Evolutionary conservation across 176 grass and related monocot species (phyloP).

Genomic region (Cocos nucifera): DNA sequence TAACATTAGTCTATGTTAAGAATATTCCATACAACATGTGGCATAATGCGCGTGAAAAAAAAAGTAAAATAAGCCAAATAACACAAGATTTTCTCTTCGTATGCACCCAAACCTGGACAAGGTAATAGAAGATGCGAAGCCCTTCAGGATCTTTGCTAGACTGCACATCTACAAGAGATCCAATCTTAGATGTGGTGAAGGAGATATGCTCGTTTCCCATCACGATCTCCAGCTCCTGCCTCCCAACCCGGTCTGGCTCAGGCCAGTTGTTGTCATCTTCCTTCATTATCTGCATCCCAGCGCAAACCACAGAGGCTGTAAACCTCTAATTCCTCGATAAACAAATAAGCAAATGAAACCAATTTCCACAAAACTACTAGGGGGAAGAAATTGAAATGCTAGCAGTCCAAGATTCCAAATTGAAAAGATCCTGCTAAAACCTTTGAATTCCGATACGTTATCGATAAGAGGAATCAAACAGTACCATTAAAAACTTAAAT

Average conservation of each 20-base stretch:
- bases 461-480: too few relatives aligned
- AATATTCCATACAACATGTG: too few relatives aligned
- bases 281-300: conserved; percentile 65
- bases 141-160: conserved; percentile 84
- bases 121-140: conserved; percentile 88
- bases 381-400: too few relatives aligned
- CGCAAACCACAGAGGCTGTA: too few relatives aligned
- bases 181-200: conserved; percentile 94
- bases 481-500: too few relatives aligned
- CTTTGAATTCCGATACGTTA: neutral
- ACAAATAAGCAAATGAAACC: too few relatives aligned
- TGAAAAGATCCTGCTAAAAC: neutral
- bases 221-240: conserved; percentile 97
- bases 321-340: too few relatives aligned
- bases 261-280: conserved; percentile 97
- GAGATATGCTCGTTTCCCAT: conserved; percentile 96
- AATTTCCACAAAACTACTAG: neutral
- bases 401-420: too few relatives aligned
- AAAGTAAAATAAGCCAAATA: neutral
- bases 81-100: too few relatives aligned
- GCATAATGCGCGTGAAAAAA: too few relatives aligned
- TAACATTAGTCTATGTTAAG: too few relatives aligned
- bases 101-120: conserved; percentile 51
- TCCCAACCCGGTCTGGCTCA: conserved; percentile 68
- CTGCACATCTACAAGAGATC: conserved; percentile 85